These are phyloP conservation scores for Puccinia horiana DNA, from an alignment of 1,284 basidiomycete genomes.

Conservation along the genomic window DNA sequence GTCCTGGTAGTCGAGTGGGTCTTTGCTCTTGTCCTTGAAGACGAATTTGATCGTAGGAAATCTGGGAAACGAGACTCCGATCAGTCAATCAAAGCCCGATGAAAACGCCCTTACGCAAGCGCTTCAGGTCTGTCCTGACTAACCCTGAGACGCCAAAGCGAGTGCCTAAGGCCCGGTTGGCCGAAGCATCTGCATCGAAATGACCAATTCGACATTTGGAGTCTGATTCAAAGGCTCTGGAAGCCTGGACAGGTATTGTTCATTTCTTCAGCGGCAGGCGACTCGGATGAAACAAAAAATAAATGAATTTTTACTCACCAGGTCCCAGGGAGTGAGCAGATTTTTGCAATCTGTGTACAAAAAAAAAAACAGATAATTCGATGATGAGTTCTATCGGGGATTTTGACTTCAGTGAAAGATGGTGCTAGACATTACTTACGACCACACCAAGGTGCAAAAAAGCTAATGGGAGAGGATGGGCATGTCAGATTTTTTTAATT, in stretches of 20 bases:
- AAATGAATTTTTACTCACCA: neutral
- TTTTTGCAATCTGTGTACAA: conserved; percentile 33
- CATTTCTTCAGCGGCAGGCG: neutral
- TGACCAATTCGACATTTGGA: conserved; percentile 43
- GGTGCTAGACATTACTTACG: conserved; percentile 25
- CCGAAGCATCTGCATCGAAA: conserved; percentile 43
- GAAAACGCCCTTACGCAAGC: neutral
- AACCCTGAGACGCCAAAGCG: conserved; percentile 32
- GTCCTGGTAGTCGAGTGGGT: conserved; percentile 19
- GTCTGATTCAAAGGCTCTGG: conserved; percentile 26
- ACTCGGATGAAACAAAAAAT: neutral
- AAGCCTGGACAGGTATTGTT: conserved; percentile 4
- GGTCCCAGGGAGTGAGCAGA: conserved; percentile 32
- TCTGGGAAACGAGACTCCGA: conserved; percentile 2
- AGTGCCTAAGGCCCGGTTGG: conserved; percentile 18
- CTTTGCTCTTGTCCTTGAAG: conserved; percentile 25
- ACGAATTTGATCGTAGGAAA: conserved; percentile 47
- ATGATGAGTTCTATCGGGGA: neutral
- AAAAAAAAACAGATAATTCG: neutral
- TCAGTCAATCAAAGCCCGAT: neutral
- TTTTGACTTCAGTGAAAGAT: neutral
- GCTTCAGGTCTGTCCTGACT: neutral
- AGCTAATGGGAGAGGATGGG: neutral
- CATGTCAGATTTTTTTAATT: neutral
- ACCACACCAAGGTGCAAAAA: conserved; percentile 49